Percentiles rank a stretch among this genome's conserved stretches.
Conservation (phyloP, 1,284 basidiomycete species). For the Tilletia walkeri region DNA sequence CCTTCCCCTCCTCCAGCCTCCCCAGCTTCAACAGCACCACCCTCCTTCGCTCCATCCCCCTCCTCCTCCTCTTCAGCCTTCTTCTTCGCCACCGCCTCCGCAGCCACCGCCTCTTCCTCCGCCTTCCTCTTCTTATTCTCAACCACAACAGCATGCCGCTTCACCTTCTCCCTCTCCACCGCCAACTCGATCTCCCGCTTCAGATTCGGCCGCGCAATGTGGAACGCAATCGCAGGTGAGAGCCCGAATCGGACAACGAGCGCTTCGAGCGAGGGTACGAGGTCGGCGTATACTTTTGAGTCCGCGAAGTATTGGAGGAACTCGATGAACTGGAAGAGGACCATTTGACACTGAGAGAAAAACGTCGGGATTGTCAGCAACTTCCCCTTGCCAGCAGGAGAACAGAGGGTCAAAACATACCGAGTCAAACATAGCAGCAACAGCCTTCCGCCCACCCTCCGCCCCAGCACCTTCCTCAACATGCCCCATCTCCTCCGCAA, state of each 20-base stretch:
- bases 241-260: conserved; percentile 46
- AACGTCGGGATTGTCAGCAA: neutral
- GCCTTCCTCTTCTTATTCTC: conserved; percentile 11
- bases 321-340: conserved; percentile 52
- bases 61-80: neutral
- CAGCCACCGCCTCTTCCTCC: neutral
- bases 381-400: neutral
- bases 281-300: conserved; percentile 36
- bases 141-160: neutral
- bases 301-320: conserved; percentile 47
- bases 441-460: conserved; percentile 13
- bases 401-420: neutral
- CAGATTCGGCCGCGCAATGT: conserved; percentile 46
- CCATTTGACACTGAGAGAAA: conserved; percentile 15
- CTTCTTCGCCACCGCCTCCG: conserved; percentile 21
- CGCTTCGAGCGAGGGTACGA: conserved; percentile 37
- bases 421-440: conserved; percentile 39
- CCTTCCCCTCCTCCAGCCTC: neutral
- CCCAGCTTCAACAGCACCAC: neutral
- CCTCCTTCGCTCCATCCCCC: neutral
- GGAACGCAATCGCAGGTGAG: conserved; percentile 49
- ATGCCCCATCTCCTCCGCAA: conserved; percentile 14
- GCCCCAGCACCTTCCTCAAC: conserved; percentile 32
- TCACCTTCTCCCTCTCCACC: conserved; percentile 6
- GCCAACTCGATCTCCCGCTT: neutral